These are phyloP conservation scores for Aspergillus piperis DNA, from an alignment of 2,329 filamentous ascomycete genomes.

Conservation along the genomic window DNA sequence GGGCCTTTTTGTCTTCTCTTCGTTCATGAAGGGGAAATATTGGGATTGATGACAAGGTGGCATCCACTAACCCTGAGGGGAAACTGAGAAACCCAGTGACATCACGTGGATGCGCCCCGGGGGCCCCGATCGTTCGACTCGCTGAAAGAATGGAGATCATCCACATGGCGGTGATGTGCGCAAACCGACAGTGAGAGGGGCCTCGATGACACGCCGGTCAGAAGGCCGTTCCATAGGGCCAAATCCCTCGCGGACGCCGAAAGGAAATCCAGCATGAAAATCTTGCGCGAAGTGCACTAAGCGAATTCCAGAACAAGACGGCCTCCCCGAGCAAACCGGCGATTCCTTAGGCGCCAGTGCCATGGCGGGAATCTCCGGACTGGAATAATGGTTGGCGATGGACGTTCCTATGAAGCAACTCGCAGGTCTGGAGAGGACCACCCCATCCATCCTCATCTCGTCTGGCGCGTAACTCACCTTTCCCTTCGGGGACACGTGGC, in stretches of 20 bases:
- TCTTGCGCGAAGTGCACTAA: background rate
- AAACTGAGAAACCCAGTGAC: conserved; percentile 8
- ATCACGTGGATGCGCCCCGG: conserved; percentile 15
- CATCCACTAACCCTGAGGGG: background rate
- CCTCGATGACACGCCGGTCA: conserved; percentile 6
- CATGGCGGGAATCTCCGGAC: conserved; percentile 6
- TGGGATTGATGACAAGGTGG: background rate
- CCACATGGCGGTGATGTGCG: conserved; percentile 9
- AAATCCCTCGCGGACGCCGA: conserved; percentile 2
- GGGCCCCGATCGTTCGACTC: conserved; percentile 4
- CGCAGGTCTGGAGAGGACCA: background rate
- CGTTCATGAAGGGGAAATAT: too few relatives aligned
- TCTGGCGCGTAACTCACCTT: conserved; percentile 22
- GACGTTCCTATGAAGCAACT: conserved; percentile 1
- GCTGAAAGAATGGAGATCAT: conserved; percentile 3
- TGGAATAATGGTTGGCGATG: conserved; percentile 10
- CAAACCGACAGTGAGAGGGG: background rate
- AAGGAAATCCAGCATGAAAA: background rate
- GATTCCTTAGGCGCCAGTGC: conserved; percentile 16
- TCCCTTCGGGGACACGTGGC: conserved; percentile 22
- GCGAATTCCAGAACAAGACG: background rate
- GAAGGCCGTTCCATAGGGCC: conserved; percentile 7
- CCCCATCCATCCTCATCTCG: conserved; percentile 7
- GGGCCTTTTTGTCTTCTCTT: background rate
- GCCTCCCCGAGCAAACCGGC: background rate